A percentile compares a stretch with the other conserved stretches of the same genome.
These are phyloP conservation scores for Suillus americanus DNA, from an alignment of 768 basidiomycete genomes.

Conservation along the genomic window DNA sequence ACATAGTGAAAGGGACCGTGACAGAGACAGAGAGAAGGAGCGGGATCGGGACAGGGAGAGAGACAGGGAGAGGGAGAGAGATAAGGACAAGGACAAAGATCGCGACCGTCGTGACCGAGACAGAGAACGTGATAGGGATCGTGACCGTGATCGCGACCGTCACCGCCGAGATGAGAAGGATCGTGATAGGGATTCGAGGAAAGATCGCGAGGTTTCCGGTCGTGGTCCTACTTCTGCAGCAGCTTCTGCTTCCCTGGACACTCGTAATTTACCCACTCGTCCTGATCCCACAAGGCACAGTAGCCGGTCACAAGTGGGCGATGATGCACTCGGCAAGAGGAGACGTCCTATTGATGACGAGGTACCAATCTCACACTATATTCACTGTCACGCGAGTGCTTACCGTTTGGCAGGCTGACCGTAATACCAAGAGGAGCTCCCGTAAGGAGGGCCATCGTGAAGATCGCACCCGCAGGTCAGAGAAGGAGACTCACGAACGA, in stretches of 20 bases:
- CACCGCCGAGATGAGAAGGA: constrained; percentile 63
- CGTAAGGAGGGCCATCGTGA: constrained; percentile 79
- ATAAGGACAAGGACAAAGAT: constrained; percentile 40
- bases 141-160: constrained; percentile 41
- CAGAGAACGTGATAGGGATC: constrained; percentile 51
- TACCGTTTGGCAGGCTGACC: constrained; percentile 53
- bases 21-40: constrained; percentile 46
- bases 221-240: constrained; percentile 35
- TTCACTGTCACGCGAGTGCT: constrained; percentile 8
- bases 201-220: constrained; percentile 51
- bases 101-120: constrained; percentile 40
- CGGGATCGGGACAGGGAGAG: constrained; percentile 48
- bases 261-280: constrained; percentile 55
- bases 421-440: constrained; percentile 77
- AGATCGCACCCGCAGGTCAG: constrained; percentile 65
- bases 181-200: constrained; percentile 61
- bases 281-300: constrained; percentile 62
- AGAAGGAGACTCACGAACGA: constrained; percentile 70
- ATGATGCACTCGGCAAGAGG: constrained; percentile 75
- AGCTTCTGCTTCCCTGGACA: constrained; percentile 40
- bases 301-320: constrained; percentile 39
- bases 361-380: constrained; percentile 40
- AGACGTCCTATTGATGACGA: constrained; percentile 71
- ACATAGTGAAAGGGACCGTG: constrained; percentile 48
- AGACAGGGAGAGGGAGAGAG: constrained; percentile 38